Conservation (phyloP, 73 alveolate species). For the Effrenium voratum region DNA sequence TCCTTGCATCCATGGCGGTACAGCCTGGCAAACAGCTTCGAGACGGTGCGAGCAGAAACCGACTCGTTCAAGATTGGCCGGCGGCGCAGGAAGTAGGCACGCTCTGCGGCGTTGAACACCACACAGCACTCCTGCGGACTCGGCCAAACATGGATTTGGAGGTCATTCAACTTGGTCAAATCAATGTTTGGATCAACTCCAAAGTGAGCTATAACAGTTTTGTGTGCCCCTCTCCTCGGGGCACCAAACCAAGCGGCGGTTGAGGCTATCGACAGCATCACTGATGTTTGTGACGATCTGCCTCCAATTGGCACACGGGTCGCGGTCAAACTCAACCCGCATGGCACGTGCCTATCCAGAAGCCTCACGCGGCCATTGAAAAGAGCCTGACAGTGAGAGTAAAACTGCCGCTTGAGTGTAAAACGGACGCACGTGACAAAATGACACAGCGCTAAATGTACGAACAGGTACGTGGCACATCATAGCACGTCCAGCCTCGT, state of each 20-base stretch:
- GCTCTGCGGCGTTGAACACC: slow-evolving; percentile 2
- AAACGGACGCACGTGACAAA: no score
- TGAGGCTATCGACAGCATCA: slow-evolving; percentile 19
- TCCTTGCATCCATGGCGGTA: neutral
- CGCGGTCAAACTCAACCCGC: no score
- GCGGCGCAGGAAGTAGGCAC: neutral
- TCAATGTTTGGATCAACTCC: neutral
- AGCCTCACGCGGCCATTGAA: slow-evolving; percentile 14
- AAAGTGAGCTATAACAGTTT: neutral
- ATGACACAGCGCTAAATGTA: no score
- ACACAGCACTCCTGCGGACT: neutral
- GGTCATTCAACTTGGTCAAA: neutral
- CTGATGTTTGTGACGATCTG: neutral
- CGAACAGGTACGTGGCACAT: no score
- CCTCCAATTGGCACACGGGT: neutral
- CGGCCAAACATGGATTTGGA: neutral
- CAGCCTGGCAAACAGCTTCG: neutral
- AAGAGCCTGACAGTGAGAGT: neutral
- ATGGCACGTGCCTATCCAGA: neutral
- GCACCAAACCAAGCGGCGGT: slow-evolving; percentile 9
- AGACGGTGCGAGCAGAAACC: neutral
- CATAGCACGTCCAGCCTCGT: slow-evolving; percentile 1
- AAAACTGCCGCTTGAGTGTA: no score
- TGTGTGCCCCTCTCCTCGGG: neutral
- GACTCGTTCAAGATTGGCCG: neutral